Evolutionary conservation across 73 alveolate genomes (phyloP), one percentile per base, ranked within the genome.

Genomic region (Paramecium sonneborni): DNA sequence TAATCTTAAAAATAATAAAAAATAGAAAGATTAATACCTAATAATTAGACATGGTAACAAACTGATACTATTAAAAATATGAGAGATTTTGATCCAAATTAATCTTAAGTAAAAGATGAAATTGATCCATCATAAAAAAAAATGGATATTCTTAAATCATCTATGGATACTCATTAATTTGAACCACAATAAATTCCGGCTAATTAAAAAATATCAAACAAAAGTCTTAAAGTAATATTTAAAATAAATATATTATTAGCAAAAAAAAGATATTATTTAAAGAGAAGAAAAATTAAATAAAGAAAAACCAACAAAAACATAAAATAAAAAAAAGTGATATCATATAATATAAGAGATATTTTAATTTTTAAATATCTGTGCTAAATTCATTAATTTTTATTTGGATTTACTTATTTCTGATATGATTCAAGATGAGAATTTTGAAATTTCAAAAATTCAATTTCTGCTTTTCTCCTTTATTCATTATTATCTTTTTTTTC

Each of bases 21-120:
- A 14, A 79, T 41, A 34, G 90, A 79, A 21, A 79, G 90, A 79
- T 44, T 79, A 41, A 79, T 79, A 20, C 90, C 90, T n/a, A 79
- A 79, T 79, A 79, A 79, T 24, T 79, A 41, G 24, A 79, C 90
- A 2, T 79, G 90, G 90, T 15, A 79, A 79, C 41, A 79, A 41
- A 79, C 90, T 1, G 90, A 41, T 23, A 20, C 76, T 23, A 48
- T 79, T 3, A 79, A 79, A 44, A 79, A 79, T 44, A 79, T 11
- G 74, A 79, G 55, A 46, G 90, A 79, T 41, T 79, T 79, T 46
- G 41, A 79, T 24, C 90, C 76, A 14, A 12, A 52, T 18, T 23
- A 79, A 43, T 79, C 90, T 39, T 44, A 79, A 79, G 21, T 79
- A 10, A 30, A 32, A 24, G 90, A 44, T 14, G 76, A 79, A 3